These are phyloP conservation scores for Colletotrichum navitas DNA, from an alignment of 2,329 filamentous ascomycete species.

Conservation along the genomic window DNA sequence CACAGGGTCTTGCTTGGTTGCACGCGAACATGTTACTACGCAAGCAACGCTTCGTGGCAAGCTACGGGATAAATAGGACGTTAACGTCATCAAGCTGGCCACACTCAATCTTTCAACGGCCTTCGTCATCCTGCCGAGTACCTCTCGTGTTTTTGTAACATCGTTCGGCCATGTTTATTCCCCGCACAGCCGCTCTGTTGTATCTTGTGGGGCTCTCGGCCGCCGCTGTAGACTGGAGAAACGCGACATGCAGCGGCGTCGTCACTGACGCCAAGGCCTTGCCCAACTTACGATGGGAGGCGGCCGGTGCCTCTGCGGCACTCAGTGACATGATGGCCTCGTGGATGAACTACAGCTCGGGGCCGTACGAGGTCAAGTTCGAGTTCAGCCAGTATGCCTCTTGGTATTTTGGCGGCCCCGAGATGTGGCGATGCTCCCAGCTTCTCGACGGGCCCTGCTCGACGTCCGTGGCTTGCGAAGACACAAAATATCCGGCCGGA, in stretches of 20 bases:
- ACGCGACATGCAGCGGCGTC: slow-evolving; percentile 5
- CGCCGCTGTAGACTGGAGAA: slow-evolving; percentile 6
- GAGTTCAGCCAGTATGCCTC: slow-evolving; percentile 31
- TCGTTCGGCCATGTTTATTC: not conserved
- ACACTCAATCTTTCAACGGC: no score
- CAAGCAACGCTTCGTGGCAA: not conserved
- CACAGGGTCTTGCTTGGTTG: not conserved
- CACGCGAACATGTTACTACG: no score
- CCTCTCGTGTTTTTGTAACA: not conserved
- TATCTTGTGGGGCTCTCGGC: not conserved
- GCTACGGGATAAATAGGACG: not conserved
- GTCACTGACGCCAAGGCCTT: slow-evolving; percentile 7
- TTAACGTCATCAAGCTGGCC: no score
- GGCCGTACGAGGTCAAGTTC: slow-evolving; percentile 17
- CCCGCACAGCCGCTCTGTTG: not conserved
- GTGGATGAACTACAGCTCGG: slow-evolving; percentile 13
- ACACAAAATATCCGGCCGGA: slow-evolving; percentile 20
- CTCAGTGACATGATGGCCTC: slow-evolving; percentile 6
- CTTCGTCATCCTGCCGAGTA: not conserved
- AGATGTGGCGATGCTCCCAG: slow-evolving; percentile 26
- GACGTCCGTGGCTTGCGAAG: slow-evolving; percentile 2
- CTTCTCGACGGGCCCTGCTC: slow-evolving; percentile 30
- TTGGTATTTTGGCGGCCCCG: slow-evolving; percentile 20
- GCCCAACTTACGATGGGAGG: slow-evolving; percentile 26
- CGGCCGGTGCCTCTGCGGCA: slow-evolving; percentile 10